Evolutionary conservation across 1,284 basidiomycete genomes (phyloP).

Genomic region (Ganoderma resinaceum): DNA sequence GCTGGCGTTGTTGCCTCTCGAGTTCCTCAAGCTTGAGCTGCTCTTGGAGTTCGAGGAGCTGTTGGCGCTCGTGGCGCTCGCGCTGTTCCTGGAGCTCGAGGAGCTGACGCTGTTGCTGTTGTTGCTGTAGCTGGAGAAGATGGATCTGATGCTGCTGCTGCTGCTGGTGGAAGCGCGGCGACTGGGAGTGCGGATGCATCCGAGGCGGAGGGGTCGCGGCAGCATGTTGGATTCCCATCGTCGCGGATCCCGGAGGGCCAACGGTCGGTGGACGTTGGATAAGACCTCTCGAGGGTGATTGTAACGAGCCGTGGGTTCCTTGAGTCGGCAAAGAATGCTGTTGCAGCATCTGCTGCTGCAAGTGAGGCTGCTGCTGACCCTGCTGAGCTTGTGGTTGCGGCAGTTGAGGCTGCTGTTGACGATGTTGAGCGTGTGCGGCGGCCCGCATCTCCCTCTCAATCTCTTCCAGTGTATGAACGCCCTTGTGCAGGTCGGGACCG

Average conservation of each 20-base stretch:
- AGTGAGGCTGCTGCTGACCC: conserved; percentile 37
- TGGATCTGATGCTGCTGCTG: conserved; percentile 66
- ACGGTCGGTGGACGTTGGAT: conserved; percentile 29
- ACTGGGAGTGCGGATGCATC: conserved; percentile 74
- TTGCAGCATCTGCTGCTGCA: conserved; percentile 51
- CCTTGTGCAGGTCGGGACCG: conserved; percentile 38
- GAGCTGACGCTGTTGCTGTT: conserved; percentile 67
- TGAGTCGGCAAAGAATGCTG: conserved; percentile 34
- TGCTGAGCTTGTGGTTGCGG: conserved; percentile 35
- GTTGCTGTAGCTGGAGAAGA: conserved; percentile 47
- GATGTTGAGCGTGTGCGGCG: conserved; percentile 52
- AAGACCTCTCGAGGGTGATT: conserved; percentile 27
- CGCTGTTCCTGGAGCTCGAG: conserved; percentile 70
- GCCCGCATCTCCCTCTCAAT: conserved; percentile 93
- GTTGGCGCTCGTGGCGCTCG: conserved; percentile 52
- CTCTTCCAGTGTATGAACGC: conserved; percentile 86
- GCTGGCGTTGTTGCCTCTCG: conserved; percentile 67
- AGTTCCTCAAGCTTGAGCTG: conserved; percentile 41
- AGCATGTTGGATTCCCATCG: conserved; percentile 1
- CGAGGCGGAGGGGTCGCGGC: conserved; percentile 63
- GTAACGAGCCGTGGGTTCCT: conserved; percentile 15
- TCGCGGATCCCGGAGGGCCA: not conserved
- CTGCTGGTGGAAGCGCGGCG: conserved; percentile 67
- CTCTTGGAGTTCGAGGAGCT: conserved; percentile 37
- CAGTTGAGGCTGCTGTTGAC: conserved; percentile 35